Conservation (phyloP, 2,329 filamentous ascomycete genomes). For the Lasiodiplodia citricola region DNA sequence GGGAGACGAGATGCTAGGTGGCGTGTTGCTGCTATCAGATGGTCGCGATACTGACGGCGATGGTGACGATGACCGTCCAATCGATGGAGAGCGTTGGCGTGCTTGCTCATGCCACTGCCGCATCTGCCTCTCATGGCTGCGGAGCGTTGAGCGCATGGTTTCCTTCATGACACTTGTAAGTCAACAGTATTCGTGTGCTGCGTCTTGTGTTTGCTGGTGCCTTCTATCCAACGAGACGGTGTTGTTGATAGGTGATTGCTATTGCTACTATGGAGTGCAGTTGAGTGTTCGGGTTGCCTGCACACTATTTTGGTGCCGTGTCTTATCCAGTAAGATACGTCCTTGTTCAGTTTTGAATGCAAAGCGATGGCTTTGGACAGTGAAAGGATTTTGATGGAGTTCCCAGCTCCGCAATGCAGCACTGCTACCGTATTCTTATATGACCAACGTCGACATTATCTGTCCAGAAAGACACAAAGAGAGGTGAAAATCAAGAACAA, state of each 20-base stretch:
- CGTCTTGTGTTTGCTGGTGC: background rate
- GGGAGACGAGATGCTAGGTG: background rate
- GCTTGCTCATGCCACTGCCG: no score
- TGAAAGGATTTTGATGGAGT: background rate
- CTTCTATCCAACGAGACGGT: background rate
- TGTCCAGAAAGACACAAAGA: background rate
- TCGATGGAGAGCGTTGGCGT: background rate
- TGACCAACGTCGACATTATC: background rate
- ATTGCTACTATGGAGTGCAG: background rate
- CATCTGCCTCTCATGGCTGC: background rate
- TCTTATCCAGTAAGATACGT: conserved; percentile 9
- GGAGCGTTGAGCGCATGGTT: conserved; percentile 9
- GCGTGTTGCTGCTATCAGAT: background rate
- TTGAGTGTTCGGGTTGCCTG: background rate
- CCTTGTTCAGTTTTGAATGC: background rate
- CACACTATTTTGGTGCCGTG: background rate
- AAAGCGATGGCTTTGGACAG: background rate
- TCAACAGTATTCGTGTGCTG: background rate
- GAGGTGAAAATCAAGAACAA: background rate
- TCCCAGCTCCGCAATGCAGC: no score
- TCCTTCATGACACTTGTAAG: background rate
- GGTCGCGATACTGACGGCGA: background rate
- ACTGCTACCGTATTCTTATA: background rate
- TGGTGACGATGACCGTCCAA: background rate
- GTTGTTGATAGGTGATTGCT: background rate